Base-by-base conservation (phyloP, 768 basidiomycete species). In the Clitopilus passeckerianus region DNA sequence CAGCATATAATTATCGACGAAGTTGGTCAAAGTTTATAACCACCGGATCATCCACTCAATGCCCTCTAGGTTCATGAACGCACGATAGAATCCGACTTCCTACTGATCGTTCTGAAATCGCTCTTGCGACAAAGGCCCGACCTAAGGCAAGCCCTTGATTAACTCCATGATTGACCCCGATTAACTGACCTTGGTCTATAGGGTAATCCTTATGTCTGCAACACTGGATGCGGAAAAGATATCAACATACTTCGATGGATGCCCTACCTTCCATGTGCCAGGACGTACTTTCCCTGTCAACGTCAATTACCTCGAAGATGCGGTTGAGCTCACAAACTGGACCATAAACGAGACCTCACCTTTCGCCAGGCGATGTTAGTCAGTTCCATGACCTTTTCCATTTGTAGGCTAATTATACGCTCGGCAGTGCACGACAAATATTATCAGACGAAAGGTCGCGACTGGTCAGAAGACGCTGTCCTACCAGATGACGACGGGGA, bases 1-100 rank as follows among this genome's bases (percentile, higher is more conserved):
- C 56, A 94, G 92, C 95, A 97, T 67, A 87, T 99, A 68, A 89
- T 99, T 60, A 89, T 98, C 44, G 96, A 99, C 65, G 96, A 99
- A 76, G 92, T 91, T 57, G 34, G 71, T 66, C 14, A 24, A 41
- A 16, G 30, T 10, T 58, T 50, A 34, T 53, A 57, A n/a, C 33
- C 43, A n/a, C 55, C n/a, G 24, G 59, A 33, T 59, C 30, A n/a
- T 14, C n/a, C 35, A 27, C 20, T 46, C 30, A 41, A 14, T 41
- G n/a, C 37, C 37, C 12, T 43, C 12, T 63, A 90, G 87, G 93
- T 97, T 53, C 96, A 99, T 67, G 96, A 99, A 75, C 87, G 96
- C 20, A 93, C 89, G 6, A 97, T 99, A 64, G 96, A 99, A 69
- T 95, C 93, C 0, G 96, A 98, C 71, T 99, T 99, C 75, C 81